Evolutionary conservation across 805 yeast species (phyloP), one percentile per base, ranked within the genome.

Genomic region (Cyberlindnera subsufficiens): DNA sequence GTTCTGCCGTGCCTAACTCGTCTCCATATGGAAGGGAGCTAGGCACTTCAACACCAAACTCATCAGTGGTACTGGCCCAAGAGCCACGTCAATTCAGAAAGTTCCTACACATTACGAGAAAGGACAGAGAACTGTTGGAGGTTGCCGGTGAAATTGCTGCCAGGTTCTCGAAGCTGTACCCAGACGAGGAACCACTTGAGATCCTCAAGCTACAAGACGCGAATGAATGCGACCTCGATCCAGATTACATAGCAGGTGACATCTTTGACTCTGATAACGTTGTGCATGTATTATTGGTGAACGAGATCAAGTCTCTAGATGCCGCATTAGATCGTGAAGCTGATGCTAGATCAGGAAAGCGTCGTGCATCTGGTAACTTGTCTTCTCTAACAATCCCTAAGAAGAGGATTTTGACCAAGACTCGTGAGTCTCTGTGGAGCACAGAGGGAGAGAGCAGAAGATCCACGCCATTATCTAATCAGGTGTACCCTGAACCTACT

Each of bases 201-300:
- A 75, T 86, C 33, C 63, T 71, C n/a, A 74, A 75, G 39, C 61
- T 86, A 5, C 95, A 86, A 55, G 91, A 86, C 59, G 61, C 60
- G 34, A 74, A 77, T 45, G 73, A 72, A 43, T 84, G 90, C 51
- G 95, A 86, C 56, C 64, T 86, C 43, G 96, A 86, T 59, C 90
- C 90, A 0, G 95, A 85, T 46, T 86, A 80, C 49, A 46, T 61
- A 3, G 82, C 80, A 0, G 72, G 72, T 9, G 86, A 84, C 52
- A 80, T 85, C 6, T 84, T 86, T 53, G 77, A 70, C 40, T 60
- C 63, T 13, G 70, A 66, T 44, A 73, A 69, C 44, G 61, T 70
- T 5, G 72, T 78, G 8, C 61, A 73, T 33, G 80, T 75, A 2
- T 50, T 75, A 3, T 50, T 76, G 22, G 61, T 61, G 25, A 58